Conservation (phyloP, 768 basidiomycete species). For the Boletus rubescentipes region DNA sequence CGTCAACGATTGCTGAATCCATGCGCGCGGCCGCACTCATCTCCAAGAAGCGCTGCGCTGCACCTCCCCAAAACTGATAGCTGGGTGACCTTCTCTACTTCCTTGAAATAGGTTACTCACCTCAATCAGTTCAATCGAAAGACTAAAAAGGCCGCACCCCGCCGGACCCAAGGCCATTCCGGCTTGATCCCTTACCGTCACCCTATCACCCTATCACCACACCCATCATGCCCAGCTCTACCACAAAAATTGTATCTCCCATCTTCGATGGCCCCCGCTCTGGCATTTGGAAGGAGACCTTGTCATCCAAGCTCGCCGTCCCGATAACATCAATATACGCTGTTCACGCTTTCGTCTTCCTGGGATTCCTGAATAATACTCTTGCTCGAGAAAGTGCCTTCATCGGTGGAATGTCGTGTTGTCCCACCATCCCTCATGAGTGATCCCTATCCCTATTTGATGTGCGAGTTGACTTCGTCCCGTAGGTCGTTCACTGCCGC, state of each 20-base stretch:
- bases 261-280: background rate
- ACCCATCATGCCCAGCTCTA: background rate
- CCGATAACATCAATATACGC: background rate
- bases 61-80: background rate
- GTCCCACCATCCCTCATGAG: background rate
- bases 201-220: too few species aligned
- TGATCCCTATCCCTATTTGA: background rate
- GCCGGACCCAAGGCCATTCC: background rate
- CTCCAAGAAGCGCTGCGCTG: too few species aligned
- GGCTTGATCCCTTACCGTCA: too few species aligned
- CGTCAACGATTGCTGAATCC: too few species aligned
- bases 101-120: background rate
- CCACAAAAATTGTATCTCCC: background rate
- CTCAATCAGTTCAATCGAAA: background rate
- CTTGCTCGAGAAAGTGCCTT: background rate
- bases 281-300: background rate
- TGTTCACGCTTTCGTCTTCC: background rate
- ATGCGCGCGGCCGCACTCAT: too few species aligned
- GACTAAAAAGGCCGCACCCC: background rate
- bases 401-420: background rate
- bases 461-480: background rate
- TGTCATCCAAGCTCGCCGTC: background rate
- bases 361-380: background rate
- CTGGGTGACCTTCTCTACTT: too few species aligned
- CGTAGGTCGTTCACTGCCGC: background rate